Percentiles rank a stretch among this genome's conserved stretches.
Evolutionary conservation across 2,329 filamentous ascomycete genomes (phyloP).

Genomic region (Colletotrichum godetiae): DNA sequence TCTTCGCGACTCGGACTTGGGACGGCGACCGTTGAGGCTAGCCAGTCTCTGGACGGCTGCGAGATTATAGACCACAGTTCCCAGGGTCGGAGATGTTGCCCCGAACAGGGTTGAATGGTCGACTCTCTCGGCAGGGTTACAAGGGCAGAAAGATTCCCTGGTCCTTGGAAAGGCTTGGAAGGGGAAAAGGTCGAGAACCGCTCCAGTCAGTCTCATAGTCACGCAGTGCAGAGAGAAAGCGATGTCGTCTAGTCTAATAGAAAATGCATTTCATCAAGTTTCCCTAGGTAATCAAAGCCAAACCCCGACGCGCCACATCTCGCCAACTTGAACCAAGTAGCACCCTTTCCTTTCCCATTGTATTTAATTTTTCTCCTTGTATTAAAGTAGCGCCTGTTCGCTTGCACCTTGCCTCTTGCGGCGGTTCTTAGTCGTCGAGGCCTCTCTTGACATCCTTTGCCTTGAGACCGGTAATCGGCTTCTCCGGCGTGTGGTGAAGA

Average conservation of each 20-base stretch:
- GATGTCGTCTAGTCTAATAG: neutral
- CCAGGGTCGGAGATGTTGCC: neutral
- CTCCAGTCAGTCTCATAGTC: neutral
- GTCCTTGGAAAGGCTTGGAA: neutral
- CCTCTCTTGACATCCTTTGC: slow-evolving; percentile 74
- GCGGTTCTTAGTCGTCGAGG: slow-evolving; percentile 27
- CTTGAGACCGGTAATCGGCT: slow-evolving; percentile 59
- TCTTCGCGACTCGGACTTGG: neutral
- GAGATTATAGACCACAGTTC: neutral
- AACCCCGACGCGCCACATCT: slow-evolving; percentile 28
- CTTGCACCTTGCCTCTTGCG: neutral
- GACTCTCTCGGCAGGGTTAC: neutral
- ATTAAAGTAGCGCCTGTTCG: slow-evolving; percentile 1
- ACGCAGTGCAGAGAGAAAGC: neutral
- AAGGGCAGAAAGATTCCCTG: neutral
- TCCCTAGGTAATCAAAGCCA: slow-evolving; percentile 31
- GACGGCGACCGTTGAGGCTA: neutral
- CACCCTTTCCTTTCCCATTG: slow-evolving; percentile 12
- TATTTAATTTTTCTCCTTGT: slow-evolving; percentile 9
- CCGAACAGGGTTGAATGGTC: neutral
- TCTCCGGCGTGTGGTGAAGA: slow-evolving; percentile 60
- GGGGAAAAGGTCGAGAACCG: neutral
- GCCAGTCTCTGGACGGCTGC: neutral
- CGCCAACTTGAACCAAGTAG: slow-evolving; percentile 15
- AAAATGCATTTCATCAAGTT: slow-evolving; percentile 24